These are phyloP conservation scores for Aureobasidium sp. DNA, from an alignment of 2,329 filamentous ascomycete genomes.

Conservation along the genomic window DNA sequence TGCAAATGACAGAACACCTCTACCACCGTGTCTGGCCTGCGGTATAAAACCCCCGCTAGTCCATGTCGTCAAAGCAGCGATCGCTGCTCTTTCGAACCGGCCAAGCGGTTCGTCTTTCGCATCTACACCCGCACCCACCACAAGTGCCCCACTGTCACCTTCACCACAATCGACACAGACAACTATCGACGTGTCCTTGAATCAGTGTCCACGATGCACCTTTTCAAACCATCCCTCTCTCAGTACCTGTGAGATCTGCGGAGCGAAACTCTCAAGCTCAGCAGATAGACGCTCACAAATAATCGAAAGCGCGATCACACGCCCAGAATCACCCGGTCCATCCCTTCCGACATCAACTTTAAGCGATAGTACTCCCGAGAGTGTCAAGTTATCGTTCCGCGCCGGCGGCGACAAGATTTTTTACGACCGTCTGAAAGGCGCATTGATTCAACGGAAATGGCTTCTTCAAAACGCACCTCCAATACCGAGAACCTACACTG, in stretches of 20 bases:
- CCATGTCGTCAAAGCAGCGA: constrained; percentile 78
- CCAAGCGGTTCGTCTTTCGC: constrained; percentile 19
- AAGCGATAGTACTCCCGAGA: constrained; percentile 57
- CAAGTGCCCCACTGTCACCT: background rate
- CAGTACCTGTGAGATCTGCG: constrained; percentile 82
- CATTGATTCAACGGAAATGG: constrained; percentile 92
- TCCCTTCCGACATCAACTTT: constrained; percentile 43
- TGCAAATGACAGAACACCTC: constrained; percentile 68
- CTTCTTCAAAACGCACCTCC: constrained; percentile 83
- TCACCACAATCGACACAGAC: constrained; percentile 2
- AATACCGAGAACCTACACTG: constrained; percentile 51
- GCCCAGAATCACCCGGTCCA: constrained; percentile 74
- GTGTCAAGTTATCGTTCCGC: constrained; percentile 87
- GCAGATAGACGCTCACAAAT: constrained; percentile 37
- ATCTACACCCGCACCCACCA: background rate
- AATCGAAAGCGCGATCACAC: constrained; percentile 30
- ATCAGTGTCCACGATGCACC: constrained; percentile 74
- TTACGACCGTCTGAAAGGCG: constrained; percentile 77
- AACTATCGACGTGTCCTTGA: background rate
- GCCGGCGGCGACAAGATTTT: constrained; percentile 85
- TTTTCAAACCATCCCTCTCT: constrained; percentile 90
- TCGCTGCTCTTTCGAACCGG: constrained; percentile 63
- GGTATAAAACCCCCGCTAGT: constrained; percentile 85
- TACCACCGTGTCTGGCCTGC: constrained; percentile 85
- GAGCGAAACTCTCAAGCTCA: constrained; percentile 60